Conservation (phyloP, 148 eudicot genomes). For the Diospyros kaki region DNA sequence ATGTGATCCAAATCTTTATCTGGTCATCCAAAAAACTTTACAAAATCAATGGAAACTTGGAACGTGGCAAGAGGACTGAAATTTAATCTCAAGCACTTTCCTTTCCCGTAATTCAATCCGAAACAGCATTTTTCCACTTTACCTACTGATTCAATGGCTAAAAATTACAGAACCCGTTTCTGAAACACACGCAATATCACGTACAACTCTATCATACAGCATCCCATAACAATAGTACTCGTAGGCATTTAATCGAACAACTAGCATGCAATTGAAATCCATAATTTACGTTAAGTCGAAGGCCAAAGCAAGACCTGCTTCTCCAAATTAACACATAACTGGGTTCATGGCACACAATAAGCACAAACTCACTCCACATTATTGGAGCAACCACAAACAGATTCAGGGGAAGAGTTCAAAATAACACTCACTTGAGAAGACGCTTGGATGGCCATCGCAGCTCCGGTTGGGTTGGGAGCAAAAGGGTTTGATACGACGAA, state of each 20-base stretch:
- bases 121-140: neutral
- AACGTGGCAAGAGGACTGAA: neutral
- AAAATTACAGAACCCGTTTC: neutral
- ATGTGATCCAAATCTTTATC: too few species aligned
- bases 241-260: neutral
- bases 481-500: constrained; percentile 1
- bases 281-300: neutral
- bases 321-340: neutral
- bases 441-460: constrained; percentile 14
- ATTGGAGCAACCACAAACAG: too few species aligned
- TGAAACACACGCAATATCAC: too few species aligned
- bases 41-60: neutral
- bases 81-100: neutral
- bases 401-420: neutral
- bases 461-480: neutral
- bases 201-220: neutral
- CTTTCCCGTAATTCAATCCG: neutral
- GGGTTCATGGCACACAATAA: neutral
- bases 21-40: neutral
- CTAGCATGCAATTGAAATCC: neutral
- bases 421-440: constrained; percentile 6
- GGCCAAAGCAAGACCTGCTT: neutral
- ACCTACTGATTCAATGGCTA: neutral
- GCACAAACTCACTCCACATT: neutral
- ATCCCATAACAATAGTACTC: neutral